Evolutionary conservation across 2,329 filamentous ascomycete species (phyloP).

Genomic region (Claviceps capensis): DNA sequence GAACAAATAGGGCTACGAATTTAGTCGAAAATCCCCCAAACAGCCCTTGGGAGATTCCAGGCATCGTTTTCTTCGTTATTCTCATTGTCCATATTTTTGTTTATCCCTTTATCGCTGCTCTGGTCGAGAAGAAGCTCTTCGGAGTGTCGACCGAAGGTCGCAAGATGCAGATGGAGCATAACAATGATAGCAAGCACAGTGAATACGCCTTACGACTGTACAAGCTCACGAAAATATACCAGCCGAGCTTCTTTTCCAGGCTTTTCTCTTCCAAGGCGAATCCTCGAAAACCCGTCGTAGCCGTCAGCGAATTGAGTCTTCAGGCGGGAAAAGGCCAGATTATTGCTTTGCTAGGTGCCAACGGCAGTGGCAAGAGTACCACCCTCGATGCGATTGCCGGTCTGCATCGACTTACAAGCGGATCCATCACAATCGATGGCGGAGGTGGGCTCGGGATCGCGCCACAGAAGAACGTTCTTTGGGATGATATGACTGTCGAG

Average conservation of each 20-base stretch:
- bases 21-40: slow-evolving; percentile 48
- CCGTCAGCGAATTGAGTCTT: slow-evolving; percentile 62
- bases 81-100: slow-evolving; percentile 62
- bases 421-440: slow-evolving; percentile 63
- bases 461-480: slow-evolving; percentile 88
- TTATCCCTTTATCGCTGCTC: slow-evolving; percentile 62
- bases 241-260: slow-evolving; percentile 46
- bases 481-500: slow-evolving; percentile 74
- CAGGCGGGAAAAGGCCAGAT: slow-evolving; percentile 67
- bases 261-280: slow-evolving; percentile 27
- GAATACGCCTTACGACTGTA: slow-evolving; percentile 53
- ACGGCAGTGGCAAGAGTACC: slow-evolving; percentile 82
- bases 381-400: slow-evolving; percentile 82
- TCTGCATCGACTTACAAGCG: slow-evolving; percentile 61
- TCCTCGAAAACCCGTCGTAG: slow-evolving; percentile 50
- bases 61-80: slow-evolving; percentile 67
- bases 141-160: slow-evolving; percentile 56
- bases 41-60: slow-evolving; percentile 55
- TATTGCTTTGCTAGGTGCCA: slow-evolving; percentile 73
- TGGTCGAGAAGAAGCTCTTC: slow-evolving; percentile 61
- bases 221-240: slow-evolving; percentile 66
- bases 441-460: slow-evolving; percentile 73
- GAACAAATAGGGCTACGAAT: slow-evolving; percentile 42
- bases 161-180: slow-evolving; percentile 29
- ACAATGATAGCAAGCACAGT: slow-evolving; percentile 12